These are phyloP conservation scores for Eremothecium gossypii DNA, from an alignment of 1,139 yeast species.

Conservation along the genomic window DNA sequence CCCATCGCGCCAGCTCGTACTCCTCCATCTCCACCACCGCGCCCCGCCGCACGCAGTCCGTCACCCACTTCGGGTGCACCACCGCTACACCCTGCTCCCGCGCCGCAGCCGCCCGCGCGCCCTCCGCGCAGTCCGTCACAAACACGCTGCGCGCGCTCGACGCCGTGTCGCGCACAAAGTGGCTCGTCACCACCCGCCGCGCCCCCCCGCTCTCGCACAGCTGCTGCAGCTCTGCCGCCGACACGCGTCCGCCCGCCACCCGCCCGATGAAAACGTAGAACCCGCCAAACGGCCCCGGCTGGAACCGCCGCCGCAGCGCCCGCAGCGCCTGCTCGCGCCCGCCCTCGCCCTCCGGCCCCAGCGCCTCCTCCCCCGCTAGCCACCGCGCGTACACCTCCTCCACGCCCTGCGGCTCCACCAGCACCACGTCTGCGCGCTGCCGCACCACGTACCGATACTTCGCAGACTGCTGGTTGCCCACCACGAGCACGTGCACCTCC, in stretches of 20 bases:
- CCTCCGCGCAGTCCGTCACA: slow-evolving; percentile 20
- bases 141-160: slow-evolving; percentile 14
- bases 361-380: slow-evolving; percentile 26
- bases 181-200: slow-evolving; percentile 17
- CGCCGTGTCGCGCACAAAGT: slow-evolving; percentile 18
- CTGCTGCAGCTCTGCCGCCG: slow-evolving; percentile 15
- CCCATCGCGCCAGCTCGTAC: slow-evolving; percentile 33
- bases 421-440: slow-evolving; percentile 24
- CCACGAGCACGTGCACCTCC: slow-evolving; percentile 23
- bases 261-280: slow-evolving; percentile 27
- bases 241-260: slow-evolving; percentile 9
- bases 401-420: slow-evolving; percentile 16
- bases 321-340: slow-evolving; percentile 14
- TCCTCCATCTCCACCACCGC: slow-evolving; percentile 48
- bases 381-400: slow-evolving; percentile 23
- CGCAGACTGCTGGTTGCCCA: slow-evolving; percentile 19
- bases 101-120: slow-evolving; percentile 27
- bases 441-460: slow-evolving; percentile 25
- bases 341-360: slow-evolving; percentile 2
- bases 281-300: slow-evolving; percentile 18
- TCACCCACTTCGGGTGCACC: slow-evolving; percentile 68
- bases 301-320: slow-evolving; percentile 15
- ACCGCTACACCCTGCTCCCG: slow-evolving; percentile 35
- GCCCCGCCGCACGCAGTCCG: slow-evolving; percentile 51
- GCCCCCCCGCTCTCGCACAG: slow-evolving; percentile 18